These are phyloP conservation scores for Mrakia hoshinonis DNA, from an alignment of 768 basidiomycete genomes.

Conservation along the genomic window DNA sequence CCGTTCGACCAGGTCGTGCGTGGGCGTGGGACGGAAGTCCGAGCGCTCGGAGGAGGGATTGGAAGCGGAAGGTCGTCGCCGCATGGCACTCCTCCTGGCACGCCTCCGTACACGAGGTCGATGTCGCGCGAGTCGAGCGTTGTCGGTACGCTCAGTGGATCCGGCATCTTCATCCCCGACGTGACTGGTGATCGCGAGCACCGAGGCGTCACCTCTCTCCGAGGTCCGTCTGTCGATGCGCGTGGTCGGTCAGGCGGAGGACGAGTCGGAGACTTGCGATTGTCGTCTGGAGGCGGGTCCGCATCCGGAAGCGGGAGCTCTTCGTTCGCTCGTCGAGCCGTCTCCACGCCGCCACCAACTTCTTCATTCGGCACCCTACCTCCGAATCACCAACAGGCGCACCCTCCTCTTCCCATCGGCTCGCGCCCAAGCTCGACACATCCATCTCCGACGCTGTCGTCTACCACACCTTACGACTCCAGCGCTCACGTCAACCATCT, in stretches of 20 bases:
- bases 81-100: conserved; percentile 4
- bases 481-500: not conserved
- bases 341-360: conserved; percentile 16
- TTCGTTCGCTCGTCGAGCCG: conserved; percentile 9
- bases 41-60: not conserved
- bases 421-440: not conserved
- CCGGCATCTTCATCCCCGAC: not conserved
- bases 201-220: not conserved
- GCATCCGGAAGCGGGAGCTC: not conserved
- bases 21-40: conserved; percentile 1
- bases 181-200: not conserved
- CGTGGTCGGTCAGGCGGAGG: conserved; percentile 15
- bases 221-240: not conserved
- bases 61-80: not conserved
- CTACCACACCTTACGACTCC: not conserved
- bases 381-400: not conserved
- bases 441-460: not conserved
- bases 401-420: not conserved
- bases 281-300: not conserved
- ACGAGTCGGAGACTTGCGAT: conserved; percentile 2
- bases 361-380: not conserved
- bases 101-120: not conserved
- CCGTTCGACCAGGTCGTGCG: not conserved
- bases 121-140: not conserved
- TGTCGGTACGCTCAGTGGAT: not conserved